phyloP scores from a whole-genome alignment of 2,329 filamentous ascomycete species.

The Dendrostoma leiphaemia region DNA sequence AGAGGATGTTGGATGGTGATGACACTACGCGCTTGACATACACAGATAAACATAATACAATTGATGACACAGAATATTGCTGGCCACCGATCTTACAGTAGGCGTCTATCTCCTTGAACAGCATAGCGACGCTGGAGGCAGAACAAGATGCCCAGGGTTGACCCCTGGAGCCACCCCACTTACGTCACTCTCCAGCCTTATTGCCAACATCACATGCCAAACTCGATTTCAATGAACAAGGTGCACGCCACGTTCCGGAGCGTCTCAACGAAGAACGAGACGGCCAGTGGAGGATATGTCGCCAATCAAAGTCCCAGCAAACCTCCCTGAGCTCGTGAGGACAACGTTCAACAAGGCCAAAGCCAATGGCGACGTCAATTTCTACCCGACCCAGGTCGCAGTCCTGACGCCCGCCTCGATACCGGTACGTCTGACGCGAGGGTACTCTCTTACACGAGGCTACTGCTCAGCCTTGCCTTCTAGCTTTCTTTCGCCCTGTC shows the following conservation, averaged over 20 bases:
- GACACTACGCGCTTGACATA: not conserved
- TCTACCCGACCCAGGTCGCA: slow-evolving; percentile 53
- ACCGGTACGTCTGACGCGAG: slow-evolving; percentile 42
- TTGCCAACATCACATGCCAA: not conserved
- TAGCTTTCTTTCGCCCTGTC: not conserved
- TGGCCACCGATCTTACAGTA: no score
- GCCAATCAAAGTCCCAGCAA: slow-evolving; percentile 39
- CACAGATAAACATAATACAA: not conserved
- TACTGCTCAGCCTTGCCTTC: not conserved
- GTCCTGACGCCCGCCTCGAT: slow-evolving; percentile 42
- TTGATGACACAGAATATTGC: not conserved
- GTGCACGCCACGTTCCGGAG: not conserved
- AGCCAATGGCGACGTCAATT: slow-evolving; percentile 47
- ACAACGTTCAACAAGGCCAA: slow-evolving; percentile 47
- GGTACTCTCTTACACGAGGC: not conserved
- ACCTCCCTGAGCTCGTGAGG: slow-evolving; percentile 51
- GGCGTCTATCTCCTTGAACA: no score
- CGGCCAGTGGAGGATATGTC: slow-evolving; percentile 30
- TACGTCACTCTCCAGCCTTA: slow-evolving; percentile 5
- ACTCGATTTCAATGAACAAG: not conserved
- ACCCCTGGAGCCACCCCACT: not conserved
- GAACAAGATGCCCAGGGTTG: no score
- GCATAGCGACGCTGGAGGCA: no score
- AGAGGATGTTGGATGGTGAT: not conserved
- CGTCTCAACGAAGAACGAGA: not conserved